Conservation (phyloP, 208 protist species). For the Trypanosoma cruzi region DNA sequence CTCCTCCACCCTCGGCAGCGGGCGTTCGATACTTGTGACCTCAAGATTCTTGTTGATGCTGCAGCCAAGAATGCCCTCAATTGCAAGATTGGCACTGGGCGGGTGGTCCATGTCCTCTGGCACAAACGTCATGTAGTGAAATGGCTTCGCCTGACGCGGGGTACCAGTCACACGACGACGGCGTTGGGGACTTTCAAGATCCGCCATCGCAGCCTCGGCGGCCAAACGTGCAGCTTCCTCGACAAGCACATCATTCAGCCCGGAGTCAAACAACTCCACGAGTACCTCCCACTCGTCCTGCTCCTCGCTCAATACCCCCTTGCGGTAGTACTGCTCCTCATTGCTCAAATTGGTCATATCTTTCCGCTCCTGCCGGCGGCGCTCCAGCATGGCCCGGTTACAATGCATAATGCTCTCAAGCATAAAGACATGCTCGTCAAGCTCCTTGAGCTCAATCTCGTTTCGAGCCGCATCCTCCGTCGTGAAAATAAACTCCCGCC, state of each 20-base stretch:
- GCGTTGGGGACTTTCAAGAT: conserved; percentile 27
- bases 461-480: conserved; percentile 51
- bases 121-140: conserved; percentile 90
- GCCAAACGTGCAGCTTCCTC: conserved; percentile 34
- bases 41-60: conserved; percentile 89
- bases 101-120: conserved; percentile 88
- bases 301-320: conserved; percentile 56
- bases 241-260: conserved; percentile 46
- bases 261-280: conserved; percentile 57
- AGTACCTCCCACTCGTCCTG: conserved; percentile 75
- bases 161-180: conserved; percentile 53
- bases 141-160: conserved; percentile 63
- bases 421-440: conserved; percentile 53
- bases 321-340: conserved; percentile 79
- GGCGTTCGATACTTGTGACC: conserved; percentile 73
- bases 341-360: conserved; percentile 36
- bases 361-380: conserved; percentile 59
- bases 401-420: conserved; percentile 52
- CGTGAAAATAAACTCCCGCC: conserved; percentile 42
- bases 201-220: conserved; percentile 3
- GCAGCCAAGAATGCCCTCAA: conserved; percentile 86
- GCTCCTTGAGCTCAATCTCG: conserved; percentile 44
- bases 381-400: conserved; percentile 60
- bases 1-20: conserved; percentile 65
- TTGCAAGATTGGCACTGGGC: conserved; percentile 66